Percentiles rank a stretch among this genome's conserved stretches.
These are phyloP conservation scores for Serendipita sp. DNA, from an alignment of 768 basidiomycete species.

Conservation along the genomic window DNA sequence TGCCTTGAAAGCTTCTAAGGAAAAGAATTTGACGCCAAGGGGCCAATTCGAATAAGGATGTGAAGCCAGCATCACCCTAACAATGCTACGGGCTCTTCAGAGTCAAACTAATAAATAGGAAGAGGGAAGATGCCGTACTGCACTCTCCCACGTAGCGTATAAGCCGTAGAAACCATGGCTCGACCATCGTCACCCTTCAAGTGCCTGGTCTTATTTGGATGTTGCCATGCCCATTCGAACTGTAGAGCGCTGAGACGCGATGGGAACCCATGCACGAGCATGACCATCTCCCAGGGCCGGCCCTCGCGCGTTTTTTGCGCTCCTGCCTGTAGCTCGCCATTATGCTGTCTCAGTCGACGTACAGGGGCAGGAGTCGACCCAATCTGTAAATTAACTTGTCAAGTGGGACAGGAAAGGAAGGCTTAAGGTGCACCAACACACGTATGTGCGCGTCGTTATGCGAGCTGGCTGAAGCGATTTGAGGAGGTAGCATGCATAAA, in stretches of 20 bases:
- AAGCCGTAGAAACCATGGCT: conserved; percentile 5
- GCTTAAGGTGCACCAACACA: conserved; percentile 14
- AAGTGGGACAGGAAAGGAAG: neutral
- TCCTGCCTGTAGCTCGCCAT: conserved; percentile 57
- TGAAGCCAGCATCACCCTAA: conserved; percentile 42
- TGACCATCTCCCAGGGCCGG: conserved; percentile 69
- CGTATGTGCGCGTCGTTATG: conserved; percentile 45
- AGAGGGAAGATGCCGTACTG: neutral
- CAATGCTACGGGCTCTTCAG: conserved; percentile 26
- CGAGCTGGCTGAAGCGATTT: conserved; percentile 42
- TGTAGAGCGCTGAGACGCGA: conserved; percentile 58
- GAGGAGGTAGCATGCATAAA: conserved; percentile 75
- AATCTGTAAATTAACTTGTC: neutral
- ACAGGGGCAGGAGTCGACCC: neutral
- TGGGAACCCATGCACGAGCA: conserved; percentile 75
- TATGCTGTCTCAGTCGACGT: conserved; percentile 41
- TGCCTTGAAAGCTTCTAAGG: conserved; percentile 35
- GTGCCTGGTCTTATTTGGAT: conserved; percentile 38
- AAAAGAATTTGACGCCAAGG: conserved; percentile 60
- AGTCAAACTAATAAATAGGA: neutral
- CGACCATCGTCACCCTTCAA: neutral
- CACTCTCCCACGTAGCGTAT: no score
- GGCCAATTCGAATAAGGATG: conserved; percentile 62
- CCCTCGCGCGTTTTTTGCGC: conserved; percentile 46
- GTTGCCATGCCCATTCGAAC: conserved; percentile 82